Conservation (phyloP, 2,329 filamentous ascomycete genomes). For the Basipetospora chlamydospora region DNA sequence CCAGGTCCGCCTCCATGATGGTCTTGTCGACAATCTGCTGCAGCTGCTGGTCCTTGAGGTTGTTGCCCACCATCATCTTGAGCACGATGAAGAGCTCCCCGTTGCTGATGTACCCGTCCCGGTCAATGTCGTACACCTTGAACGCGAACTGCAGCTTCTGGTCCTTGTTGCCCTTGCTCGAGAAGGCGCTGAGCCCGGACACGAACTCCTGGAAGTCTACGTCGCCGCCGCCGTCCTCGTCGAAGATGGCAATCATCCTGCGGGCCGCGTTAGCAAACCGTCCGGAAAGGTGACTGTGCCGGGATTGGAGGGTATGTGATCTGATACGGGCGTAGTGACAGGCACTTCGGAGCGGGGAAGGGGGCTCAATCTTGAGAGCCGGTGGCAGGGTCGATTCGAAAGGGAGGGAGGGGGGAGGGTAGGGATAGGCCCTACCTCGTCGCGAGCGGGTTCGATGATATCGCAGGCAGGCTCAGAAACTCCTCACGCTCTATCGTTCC, state of each 20-base stretch:
- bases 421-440: conserved; percentile 48
- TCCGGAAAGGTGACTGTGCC: too few relatives aligned
- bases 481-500: conserved; percentile 98
- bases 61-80: conserved; percentile 99
- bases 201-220: conserved; percentile 99
- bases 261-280: too few relatives aligned
- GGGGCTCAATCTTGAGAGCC: background rate
- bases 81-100: conserved; percentile 97
- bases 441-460: conserved; percentile 92
- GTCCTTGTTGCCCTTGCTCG: conserved; percentile 96
- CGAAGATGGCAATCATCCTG: conserved; percentile 98
- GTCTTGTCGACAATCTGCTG: conserved; percentile 99
- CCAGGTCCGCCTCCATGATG: conserved; percentile 97
- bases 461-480: conserved; percentile 91
- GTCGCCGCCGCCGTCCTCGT: conserved; percentile 93
- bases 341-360: conserved; percentile 3
- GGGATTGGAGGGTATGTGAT: too few relatives aligned
- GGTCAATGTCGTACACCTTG: conserved; percentile 99
- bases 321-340: too few relatives aligned
- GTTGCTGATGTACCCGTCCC: conserved; percentile 96
- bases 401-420: background rate
- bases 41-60: conserved; percentile 95
- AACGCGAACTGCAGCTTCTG: conserved; percentile 97
- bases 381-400: too few relatives aligned
- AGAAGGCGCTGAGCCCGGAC: conserved; percentile 86